Base-by-base conservation (phyloP, 2,329 filamentous ascomycete genomes). In the Curvularia eragrostidis region DNA sequence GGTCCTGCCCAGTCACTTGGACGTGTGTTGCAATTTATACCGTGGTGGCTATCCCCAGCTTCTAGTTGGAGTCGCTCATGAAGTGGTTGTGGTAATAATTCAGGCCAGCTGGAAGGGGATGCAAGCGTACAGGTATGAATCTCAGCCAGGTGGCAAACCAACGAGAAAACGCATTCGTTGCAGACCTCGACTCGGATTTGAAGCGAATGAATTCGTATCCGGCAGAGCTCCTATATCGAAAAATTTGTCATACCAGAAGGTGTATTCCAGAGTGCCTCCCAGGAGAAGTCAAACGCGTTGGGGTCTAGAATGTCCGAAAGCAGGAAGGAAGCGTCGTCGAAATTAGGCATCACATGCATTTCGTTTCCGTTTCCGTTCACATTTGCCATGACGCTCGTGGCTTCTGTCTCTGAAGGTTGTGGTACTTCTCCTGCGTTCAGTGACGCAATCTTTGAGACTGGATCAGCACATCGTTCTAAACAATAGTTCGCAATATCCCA, bases 401-500 rank as follows among this genome's bases (percentile, higher is more conserved):
- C 36, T 39, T 65, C 70, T 1, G 62, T 58, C 24, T 68, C 68
- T 18, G 64, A 60, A 13, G 61, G 62, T 28, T 63, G 64, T 2
- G 65, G 65, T 30, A 51, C 30, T 42, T 68, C 62, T n/a, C 64
- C 58, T 9, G 62, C 60, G 39, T 70, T 71, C 7, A 74, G 51
- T 10, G 68, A 67, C 6, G 72, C 73, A n/a, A 79, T 74, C 51
- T 70, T 74, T 6, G 67, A 63, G 15, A 79, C 75, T 0, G 76
- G 67, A 56, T 75, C 75, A 3, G 71, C 67, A 49, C 75, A 78
- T 19, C 76, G 59, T 41, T 85, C 81, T 3, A 85, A 70, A 43
- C 81, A 84, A 70, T 84, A 84, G 48, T 82, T 80, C 7, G 83
- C 83, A 8, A 85, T 78, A 60, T 85, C 83, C 83, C 83, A 85